Base-by-base conservation (phyloP, 148 eudicot species). In the Euryodendron excelsum region DNA sequence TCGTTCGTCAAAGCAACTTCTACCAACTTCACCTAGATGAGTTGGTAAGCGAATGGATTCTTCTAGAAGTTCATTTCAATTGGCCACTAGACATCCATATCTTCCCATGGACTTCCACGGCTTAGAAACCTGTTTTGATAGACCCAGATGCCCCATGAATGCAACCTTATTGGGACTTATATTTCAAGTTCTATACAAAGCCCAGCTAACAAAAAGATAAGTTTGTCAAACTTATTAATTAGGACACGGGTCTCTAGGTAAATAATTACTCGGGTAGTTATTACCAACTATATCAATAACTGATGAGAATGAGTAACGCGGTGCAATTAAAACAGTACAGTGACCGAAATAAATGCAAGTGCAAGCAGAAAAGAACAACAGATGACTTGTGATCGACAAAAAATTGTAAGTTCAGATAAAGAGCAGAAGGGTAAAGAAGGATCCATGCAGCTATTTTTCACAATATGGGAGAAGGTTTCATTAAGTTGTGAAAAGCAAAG, bases 341-440 rank as follows among this genome's bases (percentile, higher is more conserved):
- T 23, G 25, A 73, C 45, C 13, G 33, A 73, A 31, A 73, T 23
- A 21, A 4, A 55, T 36, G 65, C 34, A 58, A 56, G 33, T 23
- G 20, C 34, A 36, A 15, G 8, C 33, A 28, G 47, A 61, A 18
- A 70, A 50, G 9, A 71, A 18, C 65, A 65, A 18, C 45, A 36
- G 72, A 5, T 61, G 33, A 8, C 27, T 25, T 3, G 23, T 14
- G 36, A 14, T 37, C 50, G 3, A 45, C 8, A 30, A 25, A 25
- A 74, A 74, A 56, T 7, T 67, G 27, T 31, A 33, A 47, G 20
- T 53, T 62, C 59, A 41, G 58, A 61, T 31, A 10, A n/a, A n/a
- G 3, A 2, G 44, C 15, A 52, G 5, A 76, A 67, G 55, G n/a
- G 39, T 48, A 67, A 75, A 80, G 33, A 58, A 55, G 76, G 31